A percentile compares a stretch with the other conserved stretches of the same genome.
Evolutionary conservation across 768 basidiomycete genomes (phyloP).

Genomic region (Kwoniella bestiolae): DNA sequence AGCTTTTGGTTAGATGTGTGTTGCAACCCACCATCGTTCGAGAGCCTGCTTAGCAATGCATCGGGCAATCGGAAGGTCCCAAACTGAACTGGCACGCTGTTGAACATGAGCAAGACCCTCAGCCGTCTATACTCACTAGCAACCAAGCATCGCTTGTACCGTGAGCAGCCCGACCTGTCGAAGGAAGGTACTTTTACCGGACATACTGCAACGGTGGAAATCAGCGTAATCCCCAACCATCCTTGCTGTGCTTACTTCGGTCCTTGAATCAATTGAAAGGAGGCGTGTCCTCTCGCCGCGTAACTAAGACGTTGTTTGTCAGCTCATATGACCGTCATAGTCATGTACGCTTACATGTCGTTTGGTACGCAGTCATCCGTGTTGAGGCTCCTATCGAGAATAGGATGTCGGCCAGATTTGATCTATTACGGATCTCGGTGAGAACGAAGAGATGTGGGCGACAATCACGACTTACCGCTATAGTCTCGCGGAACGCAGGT

Average conservation of each 20-base stretch:
- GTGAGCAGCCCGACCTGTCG: slow-evolving; percentile 81
- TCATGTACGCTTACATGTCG: slow-evolving; percentile 68
- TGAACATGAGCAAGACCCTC: slow-evolving; percentile 11
- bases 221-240: slow-evolving; percentile 1
- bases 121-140: slow-evolving; percentile 61
- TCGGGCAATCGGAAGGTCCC: slow-evolving; percentile 90
- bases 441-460: background rate
- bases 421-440: slow-evolving; percentile 58
- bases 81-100: slow-evolving; percentile 82
- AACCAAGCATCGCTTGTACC: slow-evolving; percentile 86
- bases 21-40: slow-evolving; percentile 68
- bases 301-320: slow-evolving; percentile 21
- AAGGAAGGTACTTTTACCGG: slow-evolving; percentile 93
- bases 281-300: slow-evolving; percentile 64
- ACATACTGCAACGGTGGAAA: slow-evolving; percentile 63
- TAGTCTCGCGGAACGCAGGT: slow-evolving; percentile 64
- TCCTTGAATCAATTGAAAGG: slow-evolving; percentile 90
- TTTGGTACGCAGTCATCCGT: slow-evolving; percentile 78
- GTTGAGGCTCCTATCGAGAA: slow-evolving; percentile 74
- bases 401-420: slow-evolving; percentile 84
- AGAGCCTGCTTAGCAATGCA: slow-evolving; percentile 79
- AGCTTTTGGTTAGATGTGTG: no score
- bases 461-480: slow-evolving; percentile 37
- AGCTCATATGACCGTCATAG: no score
- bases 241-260: slow-evolving; percentile 59